Evolutionary conservation across 495 filamentous ascomycete species (phyloP), one percentile per base, ranked within the genome.

Genomic region (Hypoxylon crocopeplum): DNA sequence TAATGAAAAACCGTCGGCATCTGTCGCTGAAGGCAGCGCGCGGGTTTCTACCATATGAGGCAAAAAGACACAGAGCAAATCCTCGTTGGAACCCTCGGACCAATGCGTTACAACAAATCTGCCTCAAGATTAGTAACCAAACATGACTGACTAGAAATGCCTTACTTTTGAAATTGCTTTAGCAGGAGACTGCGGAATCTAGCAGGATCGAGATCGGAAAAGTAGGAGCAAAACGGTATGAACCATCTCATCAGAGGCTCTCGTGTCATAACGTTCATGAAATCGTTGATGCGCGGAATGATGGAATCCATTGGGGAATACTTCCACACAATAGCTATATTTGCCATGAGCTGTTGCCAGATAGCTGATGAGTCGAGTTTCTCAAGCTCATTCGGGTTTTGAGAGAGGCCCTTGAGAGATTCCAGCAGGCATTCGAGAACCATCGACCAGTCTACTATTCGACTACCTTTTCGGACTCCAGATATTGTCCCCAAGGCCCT

Each of bases 191-290:
- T 82, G 36, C 86, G 78, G 69, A 98, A 98, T 34, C 90, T 81
- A 48, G 93, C 88, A 7, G 79, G 66, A 36, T 89, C 86, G 50
- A 92, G 75, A 33, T 90, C 82, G 0, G 88, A 83, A 58, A 93
- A 85, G 25, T 90, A 87, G 11, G 86, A 86, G 69, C 89, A 97
- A 67, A 97, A 97, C 4, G 84, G 79, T 39, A 97, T 76, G 71
- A 98, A 98, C 75, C 85, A 83, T 45, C 69, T 69, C 54, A 85
- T 83, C 45, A 89, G 78, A 1, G 75, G 78, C 15, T 86, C 85
- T 39, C 77, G 82, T 5, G 84, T 84, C 53, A 93, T 77, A n/a
- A 74, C 69, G 29, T 84, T 79, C 75, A 86, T 85, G 32, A 90
- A 75, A 5, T 80, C 58, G 16, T 83, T 82, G 29, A 91, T 73